A percentile compares a stretch with the other conserved stretches of the same genome.
phyloP scores from a whole-genome alignment of 2,329 filamentous ascomycete genomes.

The Chalaropsis thielavioides region DNA sequence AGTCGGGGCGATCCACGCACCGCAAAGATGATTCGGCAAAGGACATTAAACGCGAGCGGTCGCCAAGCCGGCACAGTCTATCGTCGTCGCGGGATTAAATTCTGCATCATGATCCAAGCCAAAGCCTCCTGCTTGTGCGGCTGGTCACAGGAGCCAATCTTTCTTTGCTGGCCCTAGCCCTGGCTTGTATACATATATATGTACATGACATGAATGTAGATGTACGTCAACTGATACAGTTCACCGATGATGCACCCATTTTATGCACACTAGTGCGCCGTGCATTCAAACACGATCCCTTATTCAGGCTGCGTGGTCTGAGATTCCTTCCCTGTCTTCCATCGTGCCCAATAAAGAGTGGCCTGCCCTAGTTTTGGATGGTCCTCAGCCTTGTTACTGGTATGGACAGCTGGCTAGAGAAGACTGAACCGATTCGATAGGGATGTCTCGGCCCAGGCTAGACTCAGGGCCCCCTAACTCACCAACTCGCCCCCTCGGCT shows the following conservation, averaged over 20 bases:
- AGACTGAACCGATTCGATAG: neutral
- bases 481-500: neutral
- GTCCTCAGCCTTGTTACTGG: neutral
- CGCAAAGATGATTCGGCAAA: neutral
- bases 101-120: neutral
- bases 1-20: neutral
- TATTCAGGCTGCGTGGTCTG: neutral
- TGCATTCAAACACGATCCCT: neutral
- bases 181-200: neutral
- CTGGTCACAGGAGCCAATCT: neutral
- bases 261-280: neutral
- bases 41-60: neutral
- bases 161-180: too few species aligned
- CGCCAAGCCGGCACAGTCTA: neutral
- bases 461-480: neutral
- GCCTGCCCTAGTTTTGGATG: neutral
- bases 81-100: neutral
- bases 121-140: neutral
- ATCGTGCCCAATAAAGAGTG: neutral
- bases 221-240: neutral
- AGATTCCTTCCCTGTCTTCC: neutral
- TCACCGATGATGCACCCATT: neutral
- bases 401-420: neutral
- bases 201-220: neutral
- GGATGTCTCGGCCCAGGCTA: neutral